Percentiles rank a stretch among this genome's conserved stretches.
phyloP scores from a whole-genome alignment of 2,329 filamentous ascomycete species.

The Verticillium nubilum region DNA sequence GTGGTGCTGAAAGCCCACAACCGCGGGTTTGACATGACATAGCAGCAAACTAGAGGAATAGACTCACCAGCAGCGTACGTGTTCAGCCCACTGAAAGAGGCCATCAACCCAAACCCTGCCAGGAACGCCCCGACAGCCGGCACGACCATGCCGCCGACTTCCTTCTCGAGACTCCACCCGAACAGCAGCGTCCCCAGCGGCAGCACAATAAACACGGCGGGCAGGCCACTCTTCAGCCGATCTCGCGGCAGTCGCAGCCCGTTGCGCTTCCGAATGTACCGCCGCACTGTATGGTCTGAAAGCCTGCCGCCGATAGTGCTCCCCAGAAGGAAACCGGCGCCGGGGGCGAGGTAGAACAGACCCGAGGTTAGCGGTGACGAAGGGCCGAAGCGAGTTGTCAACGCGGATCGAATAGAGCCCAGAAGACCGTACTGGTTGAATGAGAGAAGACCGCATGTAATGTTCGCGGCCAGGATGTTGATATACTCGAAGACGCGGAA shows the following conservation, averaged over 20 bases:
- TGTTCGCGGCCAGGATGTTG: constrained; percentile 5
- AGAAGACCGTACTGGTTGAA: constrained; percentile 45
- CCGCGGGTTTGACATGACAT: too few species aligned
- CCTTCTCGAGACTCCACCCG: constrained; percentile 28
- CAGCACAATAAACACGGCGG: constrained; percentile 22
- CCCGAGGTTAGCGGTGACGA: constrained; percentile 56
- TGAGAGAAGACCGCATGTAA: constrained; percentile 8
- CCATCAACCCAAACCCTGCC: constrained; percentile 27
- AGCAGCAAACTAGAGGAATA: neutral
- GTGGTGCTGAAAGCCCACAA: too few species aligned
- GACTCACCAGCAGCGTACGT: constrained; percentile 30
- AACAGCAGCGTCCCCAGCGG: constrained; percentile 25
- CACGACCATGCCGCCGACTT: constrained; percentile 25
- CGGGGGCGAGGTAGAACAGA: constrained; percentile 65
- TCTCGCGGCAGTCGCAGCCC: constrained; percentile 24
- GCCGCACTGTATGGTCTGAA: constrained; percentile 32
- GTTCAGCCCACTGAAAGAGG: constrained; percentile 30
- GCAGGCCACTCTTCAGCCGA: constrained; percentile 23
- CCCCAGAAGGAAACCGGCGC: constrained; percentile 58
- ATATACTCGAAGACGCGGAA: neutral
- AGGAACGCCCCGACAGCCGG: constrained; percentile 26
- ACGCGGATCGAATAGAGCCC: constrained; percentile 59
- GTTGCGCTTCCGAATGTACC: constrained; percentile 29
- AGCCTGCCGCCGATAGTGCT: constrained; percentile 57
- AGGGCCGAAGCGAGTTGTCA: constrained; percentile 65